Conservation (phyloP, 768 basidiomycete genomes). For the Russula virescens region DNA sequence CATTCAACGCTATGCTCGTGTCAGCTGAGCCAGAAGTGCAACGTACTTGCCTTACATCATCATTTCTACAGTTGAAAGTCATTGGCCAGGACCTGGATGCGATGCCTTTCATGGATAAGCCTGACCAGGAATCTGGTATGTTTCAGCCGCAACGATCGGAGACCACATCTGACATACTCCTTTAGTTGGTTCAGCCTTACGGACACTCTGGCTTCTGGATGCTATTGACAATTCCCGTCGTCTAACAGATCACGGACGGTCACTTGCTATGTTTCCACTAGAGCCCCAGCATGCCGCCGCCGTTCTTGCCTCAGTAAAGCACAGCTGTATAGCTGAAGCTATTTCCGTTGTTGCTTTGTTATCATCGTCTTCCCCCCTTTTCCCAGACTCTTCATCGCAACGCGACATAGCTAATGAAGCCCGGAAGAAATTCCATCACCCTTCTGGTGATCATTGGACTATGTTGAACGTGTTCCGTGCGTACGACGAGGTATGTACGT, state of each 20-base stretch:
- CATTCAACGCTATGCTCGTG: constrained; percentile 58
- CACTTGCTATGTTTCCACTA: constrained; percentile 91
- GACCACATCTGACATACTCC: not conserved
- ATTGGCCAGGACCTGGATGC: constrained; percentile 74
- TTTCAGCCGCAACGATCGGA: constrained; percentile 9
- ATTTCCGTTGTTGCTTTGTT: constrained; percentile 82
- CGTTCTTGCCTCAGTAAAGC: constrained; percentile 68
- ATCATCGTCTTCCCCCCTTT: constrained; percentile 75
- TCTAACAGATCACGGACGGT: constrained; percentile 68
- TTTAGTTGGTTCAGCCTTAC: constrained; percentile 56
- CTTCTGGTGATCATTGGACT: constrained; percentile 87
- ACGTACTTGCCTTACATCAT: constrained; percentile 77
- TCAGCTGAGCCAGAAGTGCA: constrained; percentile 86
- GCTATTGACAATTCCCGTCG: constrained; percentile 63
- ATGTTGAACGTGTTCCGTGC: constrained; percentile 79
- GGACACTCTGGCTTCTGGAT: constrained; percentile 70
- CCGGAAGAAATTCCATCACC: constrained; percentile 72
- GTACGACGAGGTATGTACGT: constrained; percentile 61
- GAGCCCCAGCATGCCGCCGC: constrained; percentile 79
- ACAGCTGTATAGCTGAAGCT: constrained; percentile 71
- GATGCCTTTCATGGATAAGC: constrained; percentile 86
- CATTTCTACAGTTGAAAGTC: constrained; percentile 80
- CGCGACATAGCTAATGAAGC: constrained; percentile 68
- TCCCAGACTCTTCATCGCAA: constrained; percentile 68
- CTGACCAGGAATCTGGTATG: constrained; percentile 69